Percentiles rank a stretch among this genome's conserved stretches.
Conservation (phyloP, 2,329 filamentous ascomycete species). For the Zymoseptoria pseudotritici region DNA sequence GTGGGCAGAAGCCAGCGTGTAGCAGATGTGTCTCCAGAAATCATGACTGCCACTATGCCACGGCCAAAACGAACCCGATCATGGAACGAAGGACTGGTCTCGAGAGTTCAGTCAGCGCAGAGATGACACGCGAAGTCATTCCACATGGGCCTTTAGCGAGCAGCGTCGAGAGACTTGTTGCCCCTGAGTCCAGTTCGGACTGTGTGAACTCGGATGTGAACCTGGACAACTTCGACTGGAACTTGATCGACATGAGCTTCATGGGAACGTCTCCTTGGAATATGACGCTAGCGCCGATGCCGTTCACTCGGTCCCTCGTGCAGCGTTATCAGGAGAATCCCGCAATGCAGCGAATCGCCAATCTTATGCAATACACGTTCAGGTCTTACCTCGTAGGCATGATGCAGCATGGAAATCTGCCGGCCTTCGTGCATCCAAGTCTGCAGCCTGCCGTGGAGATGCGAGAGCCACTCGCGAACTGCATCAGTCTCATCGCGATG, state of each 20-base stretch:
- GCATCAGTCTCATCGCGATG: constrained; percentile 38
- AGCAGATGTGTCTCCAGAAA: constrained; percentile 33
- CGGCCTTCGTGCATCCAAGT: constrained; percentile 38
- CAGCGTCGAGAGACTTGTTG: not conserved
- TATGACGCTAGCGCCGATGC: not conserved
- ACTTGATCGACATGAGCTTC: not conserved
- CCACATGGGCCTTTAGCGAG: not conserved
- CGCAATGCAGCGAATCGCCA: constrained; percentile 26
- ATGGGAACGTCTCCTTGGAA: not conserved
- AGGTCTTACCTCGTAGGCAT: constrained; percentile 33
- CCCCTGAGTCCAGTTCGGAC: not conserved
- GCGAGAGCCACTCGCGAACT: constrained; percentile 36
- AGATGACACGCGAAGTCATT: not conserved
- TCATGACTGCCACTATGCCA: constrained; percentile 32
- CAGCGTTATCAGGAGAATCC: not conserved
- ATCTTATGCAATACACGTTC: constrained; percentile 35
- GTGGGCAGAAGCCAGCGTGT: constrained; percentile 32
- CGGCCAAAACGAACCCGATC: constrained; percentile 8
- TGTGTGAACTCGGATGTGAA: not conserved
- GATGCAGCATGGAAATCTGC: constrained; percentile 35
- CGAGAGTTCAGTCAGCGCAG: not conserved
- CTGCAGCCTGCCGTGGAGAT: constrained; percentile 21
- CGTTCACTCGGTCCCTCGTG: not conserved
- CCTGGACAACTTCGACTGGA: not conserved
- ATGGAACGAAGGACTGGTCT: not conserved